Conservation (phyloP, 768 basidiomycete genomes). For the Lactifluus subvellereus region DNA sequence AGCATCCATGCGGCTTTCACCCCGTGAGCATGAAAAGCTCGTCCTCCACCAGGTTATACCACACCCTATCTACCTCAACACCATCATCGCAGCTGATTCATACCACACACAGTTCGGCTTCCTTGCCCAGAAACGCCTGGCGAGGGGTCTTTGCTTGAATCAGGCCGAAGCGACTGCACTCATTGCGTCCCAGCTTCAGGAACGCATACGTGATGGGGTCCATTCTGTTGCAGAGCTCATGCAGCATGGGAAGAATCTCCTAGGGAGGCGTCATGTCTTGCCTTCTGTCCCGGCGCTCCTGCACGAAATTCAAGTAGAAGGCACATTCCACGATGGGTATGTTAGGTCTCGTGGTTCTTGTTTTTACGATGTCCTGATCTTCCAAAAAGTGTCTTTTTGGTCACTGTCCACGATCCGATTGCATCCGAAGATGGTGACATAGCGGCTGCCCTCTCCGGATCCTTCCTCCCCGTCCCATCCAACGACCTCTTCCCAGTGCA, state of each 20-base stretch:
- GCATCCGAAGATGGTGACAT: conserved; percentile 78
- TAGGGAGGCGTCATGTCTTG: conserved; percentile 86
- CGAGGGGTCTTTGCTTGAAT: conserved; percentile 87
- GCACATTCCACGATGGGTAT: conserved; percentile 84
- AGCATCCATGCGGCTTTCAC: conserved; percentile 58
- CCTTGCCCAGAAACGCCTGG: conserved; percentile 90
- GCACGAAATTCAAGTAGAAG: conserved; percentile 91
- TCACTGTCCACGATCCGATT: conserved; percentile 94
- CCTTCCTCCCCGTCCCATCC: conserved; percentile 80
- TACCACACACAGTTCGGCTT: conserved; percentile 58
- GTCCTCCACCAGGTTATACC: conserved; percentile 55
- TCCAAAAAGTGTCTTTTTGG: conserved; percentile 75
- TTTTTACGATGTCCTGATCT: conserved; percentile 19
- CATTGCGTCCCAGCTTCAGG: conserved; percentile 89
- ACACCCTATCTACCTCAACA: conserved; percentile 27
- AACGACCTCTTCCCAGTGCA: conserved; percentile 56
- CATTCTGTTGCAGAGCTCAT: conserved; percentile 87
- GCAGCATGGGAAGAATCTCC: conserved; percentile 83
- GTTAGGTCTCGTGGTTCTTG: conserved; percentile 22
- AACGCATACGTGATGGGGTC: conserved; percentile 86
- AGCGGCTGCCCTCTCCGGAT: conserved; percentile 84
- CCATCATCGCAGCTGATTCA: not conserved
- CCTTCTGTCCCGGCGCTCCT: conserved; percentile 69
- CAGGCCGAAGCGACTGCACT: conserved; percentile 83
- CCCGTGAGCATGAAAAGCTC: conserved; percentile 70